Conservation (phyloP, 768 basidiomycete genomes). For the Fibroporia radiculosa region DNA sequence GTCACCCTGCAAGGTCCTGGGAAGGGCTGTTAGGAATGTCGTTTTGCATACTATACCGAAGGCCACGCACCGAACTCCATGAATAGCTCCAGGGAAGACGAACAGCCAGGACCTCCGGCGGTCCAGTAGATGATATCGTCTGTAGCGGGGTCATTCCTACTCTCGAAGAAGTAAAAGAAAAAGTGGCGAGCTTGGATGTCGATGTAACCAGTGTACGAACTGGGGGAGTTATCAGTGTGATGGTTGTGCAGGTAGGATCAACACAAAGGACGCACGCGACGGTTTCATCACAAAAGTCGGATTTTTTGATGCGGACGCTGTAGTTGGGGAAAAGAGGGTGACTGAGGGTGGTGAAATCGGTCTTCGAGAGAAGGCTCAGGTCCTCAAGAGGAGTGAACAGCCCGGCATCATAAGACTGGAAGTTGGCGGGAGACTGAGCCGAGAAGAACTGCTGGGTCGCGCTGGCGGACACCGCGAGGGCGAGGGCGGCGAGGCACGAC, state of each 20-base stretch:
- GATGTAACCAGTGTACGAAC: conserved; percentile 69
- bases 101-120: conserved; percentile 27
- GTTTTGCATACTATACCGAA: conserved; percentile 19
- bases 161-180: conserved; percentile 44
- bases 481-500: too few relatives aligned
- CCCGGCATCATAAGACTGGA: neutral
- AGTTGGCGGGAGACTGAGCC: too few relatives aligned
- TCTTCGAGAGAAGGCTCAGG: conserved; percentile 18
- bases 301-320: conserved; percentile 33
- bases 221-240: too few relatives aligned
- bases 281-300: conserved; percentile 34
- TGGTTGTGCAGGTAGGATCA: too few relatives aligned
- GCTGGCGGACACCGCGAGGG: too few relatives aligned
- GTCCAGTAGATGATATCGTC: conserved; percentile 24
- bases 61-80: conserved; percentile 37
- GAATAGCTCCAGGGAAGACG: conserved; percentile 31
- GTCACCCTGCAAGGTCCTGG: conserved; percentile 64
- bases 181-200: conserved; percentile 50
- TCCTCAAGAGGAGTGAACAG: conserved; percentile 15
- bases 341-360: conserved; percentile 28
- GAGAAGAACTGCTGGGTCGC: too few relatives aligned
- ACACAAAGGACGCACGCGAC: conserved; percentile 24
- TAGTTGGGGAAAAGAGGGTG: conserved; percentile 40
- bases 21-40: conserved; percentile 33
- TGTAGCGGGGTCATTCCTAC: conserved; percentile 25